Percentiles rank a stretch among this genome's conserved stretches.
Conservation (phyloP, 108 stramenopile species). For the Aurantiochytrium sp. region DNA sequence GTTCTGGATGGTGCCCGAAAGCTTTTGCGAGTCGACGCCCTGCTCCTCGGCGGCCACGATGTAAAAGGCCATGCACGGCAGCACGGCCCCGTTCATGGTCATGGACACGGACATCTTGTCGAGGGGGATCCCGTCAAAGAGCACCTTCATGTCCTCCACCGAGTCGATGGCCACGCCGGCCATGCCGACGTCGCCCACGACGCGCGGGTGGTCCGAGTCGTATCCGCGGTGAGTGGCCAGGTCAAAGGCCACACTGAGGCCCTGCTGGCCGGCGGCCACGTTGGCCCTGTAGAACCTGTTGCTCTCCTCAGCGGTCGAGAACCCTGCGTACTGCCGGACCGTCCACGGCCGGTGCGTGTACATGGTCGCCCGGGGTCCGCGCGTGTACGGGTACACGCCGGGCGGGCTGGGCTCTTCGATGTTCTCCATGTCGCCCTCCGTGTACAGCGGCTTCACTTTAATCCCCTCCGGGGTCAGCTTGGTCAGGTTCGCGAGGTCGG, state of each 20-base stretch:
- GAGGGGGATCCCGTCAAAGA: slow-evolving; percentile 92
- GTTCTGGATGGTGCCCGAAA: slow-evolving; percentile 95
- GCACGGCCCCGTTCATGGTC: slow-evolving; percentile 98
- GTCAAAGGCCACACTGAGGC: slow-evolving; percentile 90
- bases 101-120: slow-evolving; percentile 88
- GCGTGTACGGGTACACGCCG: slow-evolving; percentile 86
- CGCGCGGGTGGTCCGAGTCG: slow-evolving; percentile 89
- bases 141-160: slow-evolving; percentile 88
- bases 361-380: slow-evolving; percentile 98
- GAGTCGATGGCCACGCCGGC: slow-evolving; percentile 94
- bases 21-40: slow-evolving; percentile 48
- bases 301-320: slow-evolving; percentile 91
- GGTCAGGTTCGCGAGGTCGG: slow-evolving; percentile 30
- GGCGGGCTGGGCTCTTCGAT: slow-evolving; percentile 47
- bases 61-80: slow-evolving; percentile 89
- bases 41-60: slow-evolving; percentile 80
- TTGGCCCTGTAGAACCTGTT: slow-evolving; percentile 84
- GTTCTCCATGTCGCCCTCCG: slow-evolving; percentile 57
- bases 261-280: slow-evolving; percentile 89
- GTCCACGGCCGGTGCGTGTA: slow-evolving; percentile 76
- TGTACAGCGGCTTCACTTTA: slow-evolving; percentile 86
- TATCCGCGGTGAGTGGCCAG: slow-evolving; percentile 96
- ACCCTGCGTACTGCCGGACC: slow-evolving; percentile 84
- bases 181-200: slow-evolving; percentile 96
- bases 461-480: slow-evolving; percentile 70